Evolutionary conservation across 2,329 filamentous ascomycete genomes (phyloP).

Genomic region (Leptographium galeiforme): DNA sequence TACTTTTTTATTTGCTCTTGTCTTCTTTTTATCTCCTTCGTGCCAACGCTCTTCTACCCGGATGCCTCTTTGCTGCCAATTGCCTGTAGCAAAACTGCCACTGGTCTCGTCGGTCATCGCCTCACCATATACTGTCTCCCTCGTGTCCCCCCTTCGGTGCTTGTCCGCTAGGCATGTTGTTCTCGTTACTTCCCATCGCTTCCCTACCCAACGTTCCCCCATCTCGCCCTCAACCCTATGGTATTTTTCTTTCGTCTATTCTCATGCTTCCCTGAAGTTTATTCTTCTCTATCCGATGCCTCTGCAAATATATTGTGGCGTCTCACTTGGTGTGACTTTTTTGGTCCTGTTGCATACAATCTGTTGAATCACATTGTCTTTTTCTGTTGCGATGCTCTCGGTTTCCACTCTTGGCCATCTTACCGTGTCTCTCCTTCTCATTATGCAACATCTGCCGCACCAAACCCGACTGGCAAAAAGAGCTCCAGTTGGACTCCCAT

Average conservation of each 20-base stretch:
- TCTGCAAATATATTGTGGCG: no score
- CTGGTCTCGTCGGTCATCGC: background rate
- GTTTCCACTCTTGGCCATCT: no score
- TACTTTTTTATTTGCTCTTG: background rate
- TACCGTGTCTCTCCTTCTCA: no score
- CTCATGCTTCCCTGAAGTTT: background rate
- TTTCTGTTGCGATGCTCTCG: background rate
- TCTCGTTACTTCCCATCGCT: background rate
- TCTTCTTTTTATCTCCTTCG: background rate
- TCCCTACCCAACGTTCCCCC: no score
- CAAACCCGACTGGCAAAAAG: no score
- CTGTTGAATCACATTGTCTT: background rate
- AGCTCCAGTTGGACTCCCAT: no score
- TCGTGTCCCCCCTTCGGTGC: background rate
- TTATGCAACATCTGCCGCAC: no score
- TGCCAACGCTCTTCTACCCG: background rate
- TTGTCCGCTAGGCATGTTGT: slow-evolving; percentile 1
- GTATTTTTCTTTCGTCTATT: background rate
- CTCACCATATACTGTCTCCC: background rate
- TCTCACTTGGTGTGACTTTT: background rate
- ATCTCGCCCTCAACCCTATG: background rate
- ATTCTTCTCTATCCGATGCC: background rate
- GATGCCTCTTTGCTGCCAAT: background rate
- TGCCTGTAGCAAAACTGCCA: background rate
- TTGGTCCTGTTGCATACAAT: background rate